Conservation (phyloP, 1,284 basidiomycete species). For the Flammula alnicola region DNA sequence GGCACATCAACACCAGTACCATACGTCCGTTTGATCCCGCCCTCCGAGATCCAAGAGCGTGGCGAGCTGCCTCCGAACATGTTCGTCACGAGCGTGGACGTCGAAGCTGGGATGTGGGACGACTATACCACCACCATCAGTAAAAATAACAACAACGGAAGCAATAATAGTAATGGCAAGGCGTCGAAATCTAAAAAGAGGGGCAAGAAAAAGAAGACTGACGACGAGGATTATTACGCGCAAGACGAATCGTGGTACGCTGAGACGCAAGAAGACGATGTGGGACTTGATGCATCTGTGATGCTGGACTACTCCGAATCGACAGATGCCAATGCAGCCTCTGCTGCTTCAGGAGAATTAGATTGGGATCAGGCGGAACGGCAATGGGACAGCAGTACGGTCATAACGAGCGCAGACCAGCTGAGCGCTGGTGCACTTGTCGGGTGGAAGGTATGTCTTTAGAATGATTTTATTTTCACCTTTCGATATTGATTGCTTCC, state of each 20-base stretch:
- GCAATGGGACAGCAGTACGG: constrained; percentile 42
- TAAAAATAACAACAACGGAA: too few relatives aligned
- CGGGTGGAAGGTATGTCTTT: constrained; percentile 56
- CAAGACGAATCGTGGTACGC: constrained; percentile 9
- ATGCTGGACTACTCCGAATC: constrained; percentile 18
- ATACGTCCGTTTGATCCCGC: constrained; percentile 54
- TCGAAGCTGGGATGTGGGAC: constrained; percentile 50
- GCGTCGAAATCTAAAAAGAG: constrained; percentile 16
- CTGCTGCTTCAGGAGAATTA: constrained; percentile 15
- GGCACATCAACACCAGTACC: neutral
- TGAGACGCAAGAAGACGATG: neutral
- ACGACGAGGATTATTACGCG: constrained; percentile 10
- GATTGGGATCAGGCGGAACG: constrained; percentile 47
- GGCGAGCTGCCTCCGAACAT: constrained; percentile 60
- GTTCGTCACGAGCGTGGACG: constrained; percentile 71
- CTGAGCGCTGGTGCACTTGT: constrained; percentile 42
- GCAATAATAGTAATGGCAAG: constrained; percentile 3
- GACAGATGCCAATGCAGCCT: constrained; percentile 11
- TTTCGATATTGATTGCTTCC: constrained; percentile 2
- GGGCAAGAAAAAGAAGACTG: constrained; percentile 13
- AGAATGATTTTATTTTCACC: neutral
- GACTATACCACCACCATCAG: too few relatives aligned
- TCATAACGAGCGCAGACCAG: constrained; percentile 36
- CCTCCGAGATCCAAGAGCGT: constrained; percentile 59
- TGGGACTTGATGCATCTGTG: constrained; percentile 15